Percentiles rank a stretch among this genome's conserved stretches.
phyloP scores from a whole-genome alignment of 1,139 yeast species.

The Lodderomyces oxycetoniae region DNA sequence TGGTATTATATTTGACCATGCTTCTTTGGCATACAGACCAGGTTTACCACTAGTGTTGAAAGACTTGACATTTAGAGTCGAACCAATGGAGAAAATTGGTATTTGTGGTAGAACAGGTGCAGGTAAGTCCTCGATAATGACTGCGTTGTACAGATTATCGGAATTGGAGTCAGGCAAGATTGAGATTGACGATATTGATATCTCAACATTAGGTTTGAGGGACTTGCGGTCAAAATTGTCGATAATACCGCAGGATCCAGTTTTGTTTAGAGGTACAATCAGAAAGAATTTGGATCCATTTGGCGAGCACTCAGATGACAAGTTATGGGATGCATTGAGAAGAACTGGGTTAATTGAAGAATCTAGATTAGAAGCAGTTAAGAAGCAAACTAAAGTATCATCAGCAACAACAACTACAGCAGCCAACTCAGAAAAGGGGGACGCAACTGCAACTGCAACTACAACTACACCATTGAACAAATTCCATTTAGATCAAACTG shows the following conservation, averaged over 20 bases:
- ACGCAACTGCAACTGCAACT: slow-evolving; percentile 8
- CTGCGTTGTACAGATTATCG: slow-evolving; percentile 57
- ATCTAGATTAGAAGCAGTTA: slow-evolving; percentile 20
- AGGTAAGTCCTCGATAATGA: slow-evolving; percentile 68
- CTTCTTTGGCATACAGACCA: slow-evolving; percentile 65
- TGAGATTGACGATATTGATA: slow-evolving; percentile 57
- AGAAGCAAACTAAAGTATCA: slow-evolving; percentile 14
- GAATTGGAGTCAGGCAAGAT: slow-evolving; percentile 53
- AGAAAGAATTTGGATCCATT: slow-evolving; percentile 76
- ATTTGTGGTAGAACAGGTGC: slow-evolving; percentile 83
- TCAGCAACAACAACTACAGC: slow-evolving; percentile 5
- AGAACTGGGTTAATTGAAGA: slow-evolving; percentile 29
- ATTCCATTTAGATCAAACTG: slow-evolving; percentile 36
- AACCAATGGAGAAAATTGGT: slow-evolving; percentile 61
- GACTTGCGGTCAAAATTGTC: slow-evolving; percentile 73
- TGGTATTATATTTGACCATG: slow-evolving; percentile 53
- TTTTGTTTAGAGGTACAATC: slow-evolving; percentile 77
- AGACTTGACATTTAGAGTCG: slow-evolving; percentile 42
- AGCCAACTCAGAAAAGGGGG: slow-evolving; percentile 6
- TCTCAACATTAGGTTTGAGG: slow-evolving; percentile 63
- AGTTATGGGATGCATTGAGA: slow-evolving; percentile 33
- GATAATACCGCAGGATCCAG: slow-evolving; percentile 93
- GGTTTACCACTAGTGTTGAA: slow-evolving; percentile 72
- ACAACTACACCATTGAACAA: slow-evolving; percentile 23
- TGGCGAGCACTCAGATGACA: slow-evolving; percentile 26